Evolutionary conservation across 164 flowering plant species (phyloP).

Genomic region (Buxus sempervirens): DNA sequence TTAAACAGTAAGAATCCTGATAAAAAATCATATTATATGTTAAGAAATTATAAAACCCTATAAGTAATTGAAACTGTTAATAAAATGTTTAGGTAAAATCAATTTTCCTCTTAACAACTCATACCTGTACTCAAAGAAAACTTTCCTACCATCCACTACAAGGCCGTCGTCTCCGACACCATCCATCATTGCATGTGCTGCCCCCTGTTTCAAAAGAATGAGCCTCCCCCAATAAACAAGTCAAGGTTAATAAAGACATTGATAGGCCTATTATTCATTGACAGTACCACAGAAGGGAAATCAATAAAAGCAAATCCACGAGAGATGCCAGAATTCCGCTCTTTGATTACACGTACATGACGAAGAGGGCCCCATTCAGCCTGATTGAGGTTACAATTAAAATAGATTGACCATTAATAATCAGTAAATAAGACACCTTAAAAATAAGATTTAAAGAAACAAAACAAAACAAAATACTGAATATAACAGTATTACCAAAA

Average conservation of each 20-base stretch:
- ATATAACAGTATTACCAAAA: conserved; percentile 60
- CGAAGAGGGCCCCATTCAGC: conserved; percentile 99
- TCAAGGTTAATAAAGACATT: conserved; percentile 1
- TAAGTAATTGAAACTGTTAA: no score
- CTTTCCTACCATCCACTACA: conserved; percentile 85
- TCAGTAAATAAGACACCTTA: not conserved
- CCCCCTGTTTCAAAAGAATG: conserved; percentile 51
- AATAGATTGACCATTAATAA: not conserved
- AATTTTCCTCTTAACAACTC: not conserved
- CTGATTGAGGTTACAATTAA: conserved; percentile 29
- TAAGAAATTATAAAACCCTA: no score
- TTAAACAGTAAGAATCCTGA: no score
- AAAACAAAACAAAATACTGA: not conserved
- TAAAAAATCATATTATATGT: no score
- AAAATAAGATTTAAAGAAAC: not conserved
- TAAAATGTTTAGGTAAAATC: no score
- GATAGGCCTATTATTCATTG: not conserved
- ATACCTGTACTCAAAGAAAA: conserved; percentile 92
- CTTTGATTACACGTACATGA: conserved; percentile 94
- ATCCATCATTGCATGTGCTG: conserved; percentile 91
- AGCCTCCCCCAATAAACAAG: not conserved
- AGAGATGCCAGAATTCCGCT: conserved; percentile 84
- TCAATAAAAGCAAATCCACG: conserved; percentile 99
- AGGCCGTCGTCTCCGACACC: conserved; percentile 85
- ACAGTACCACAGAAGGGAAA: conserved; percentile 84